Percentiles rank a stretch among this genome's conserved stretches.
Evolutionary conservation across 1,139 yeast genomes (phyloP).

Genomic region (Candida freyschussii): DNA sequence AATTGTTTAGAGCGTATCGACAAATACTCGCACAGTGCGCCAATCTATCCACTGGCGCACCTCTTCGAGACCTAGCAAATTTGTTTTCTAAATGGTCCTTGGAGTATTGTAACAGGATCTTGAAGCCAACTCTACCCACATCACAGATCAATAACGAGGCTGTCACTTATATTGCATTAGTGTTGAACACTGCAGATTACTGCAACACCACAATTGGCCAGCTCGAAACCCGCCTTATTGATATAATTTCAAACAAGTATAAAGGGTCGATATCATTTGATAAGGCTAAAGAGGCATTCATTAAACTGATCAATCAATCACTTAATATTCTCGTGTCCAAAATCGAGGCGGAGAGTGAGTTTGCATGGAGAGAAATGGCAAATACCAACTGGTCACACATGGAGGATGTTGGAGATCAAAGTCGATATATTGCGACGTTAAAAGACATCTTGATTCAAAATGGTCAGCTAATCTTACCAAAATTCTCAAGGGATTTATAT

Average conservation of each 20-base stretch:
- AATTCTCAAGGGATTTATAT: constrained; percentile 67
- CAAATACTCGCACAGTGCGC: constrained; percentile 70
- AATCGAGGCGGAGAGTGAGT: constrained; percentile 56
- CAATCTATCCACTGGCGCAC: constrained; percentile 65
- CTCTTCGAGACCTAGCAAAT: constrained; percentile 56
- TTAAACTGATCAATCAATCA: constrained; percentile 54
- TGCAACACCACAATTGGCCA: constrained; percentile 75
- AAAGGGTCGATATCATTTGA: constrained; percentile 46
- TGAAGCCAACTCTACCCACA: constrained; percentile 55
- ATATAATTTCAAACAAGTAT: constrained; percentile 40
- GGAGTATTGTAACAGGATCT: constrained; percentile 57
- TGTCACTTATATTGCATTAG: constrained; percentile 60
- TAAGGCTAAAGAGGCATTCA: constrained; percentile 49
- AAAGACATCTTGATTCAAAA: constrained; percentile 43
- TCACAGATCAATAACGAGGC: constrained; percentile 47
- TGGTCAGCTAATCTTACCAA: constrained; percentile 47
- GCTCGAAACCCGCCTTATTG: constrained; percentile 59
- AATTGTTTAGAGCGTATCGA: constrained; percentile 72
- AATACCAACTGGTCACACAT: constrained; percentile 73
- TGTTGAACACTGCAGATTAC: constrained; percentile 87
- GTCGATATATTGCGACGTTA: constrained; percentile 62
- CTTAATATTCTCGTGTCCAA: constrained; percentile 54
- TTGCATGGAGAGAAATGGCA: constrained; percentile 81
- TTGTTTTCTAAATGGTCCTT: constrained; percentile 65
- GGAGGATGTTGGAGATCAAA: constrained; percentile 62